These are phyloP conservation scores for Coemansia sp. DNA, from an alignment of 371 early-diverging fungal species.

Conservation along the genomic window DNA sequence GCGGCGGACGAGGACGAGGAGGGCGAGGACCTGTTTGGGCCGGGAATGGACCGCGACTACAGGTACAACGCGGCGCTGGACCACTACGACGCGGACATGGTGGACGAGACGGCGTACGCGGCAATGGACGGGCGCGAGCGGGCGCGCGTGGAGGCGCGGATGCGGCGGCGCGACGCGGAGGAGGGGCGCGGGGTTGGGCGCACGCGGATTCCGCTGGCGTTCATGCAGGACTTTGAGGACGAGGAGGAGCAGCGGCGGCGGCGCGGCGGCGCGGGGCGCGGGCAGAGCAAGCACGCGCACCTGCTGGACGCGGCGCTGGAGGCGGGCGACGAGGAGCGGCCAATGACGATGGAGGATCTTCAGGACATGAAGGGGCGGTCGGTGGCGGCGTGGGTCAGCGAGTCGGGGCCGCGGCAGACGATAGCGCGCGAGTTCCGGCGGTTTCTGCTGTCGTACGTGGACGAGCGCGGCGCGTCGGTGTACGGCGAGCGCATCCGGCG, in stretches of 20 bases:
- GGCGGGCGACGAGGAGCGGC: conserved; percentile 55
- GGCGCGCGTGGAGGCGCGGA: conserved; percentile 61
- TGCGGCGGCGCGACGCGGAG: conserved; percentile 77
- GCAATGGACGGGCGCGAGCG: conserved; percentile 59
- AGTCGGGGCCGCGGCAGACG: conserved; percentile 65
- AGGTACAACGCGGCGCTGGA: conserved; percentile 42
- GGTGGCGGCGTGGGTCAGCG: conserved; percentile 62
- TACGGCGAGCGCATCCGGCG: conserved; percentile 89
- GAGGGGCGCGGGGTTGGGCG: conserved; percentile 28
- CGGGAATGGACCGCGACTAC: conserved; percentile 81
- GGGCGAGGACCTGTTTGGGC: conserved; percentile 83
- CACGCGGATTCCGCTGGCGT: conserved; percentile 57
- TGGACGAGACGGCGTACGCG: conserved; percentile 47
- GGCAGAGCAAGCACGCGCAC: conserved; percentile 66
- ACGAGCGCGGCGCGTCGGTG: conserved; percentile 83
- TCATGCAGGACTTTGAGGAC: conserved; percentile 60
- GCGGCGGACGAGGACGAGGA: conserved; percentile 63
- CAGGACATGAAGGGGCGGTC: conserved; percentile 41
- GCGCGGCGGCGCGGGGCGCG: conserved; percentile 47
- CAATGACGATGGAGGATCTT: conserved; percentile 14
- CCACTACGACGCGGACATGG: conserved; percentile 15
- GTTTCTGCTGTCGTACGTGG: conserved; percentile 82
- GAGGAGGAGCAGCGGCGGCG: conserved; percentile 76
- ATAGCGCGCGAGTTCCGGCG: conserved; percentile 83
- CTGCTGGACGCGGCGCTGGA: conserved; percentile 89